phyloP scores from a whole-genome alignment of 768 basidiomycete genomes.

The Mycena albidolilacea region DNA sequence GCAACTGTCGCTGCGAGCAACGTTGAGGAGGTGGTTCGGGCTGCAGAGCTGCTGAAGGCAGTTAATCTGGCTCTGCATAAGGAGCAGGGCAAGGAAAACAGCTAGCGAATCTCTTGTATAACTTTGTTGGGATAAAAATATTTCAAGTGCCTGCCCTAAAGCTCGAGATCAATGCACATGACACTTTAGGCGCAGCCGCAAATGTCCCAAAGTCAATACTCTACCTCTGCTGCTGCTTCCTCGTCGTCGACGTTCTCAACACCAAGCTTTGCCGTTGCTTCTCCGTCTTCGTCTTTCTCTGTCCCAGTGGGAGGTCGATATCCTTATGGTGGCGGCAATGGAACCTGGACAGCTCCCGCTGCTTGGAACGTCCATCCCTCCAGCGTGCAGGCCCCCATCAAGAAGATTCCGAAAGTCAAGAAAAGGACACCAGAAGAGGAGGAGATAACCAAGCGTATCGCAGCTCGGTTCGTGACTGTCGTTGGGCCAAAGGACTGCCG shows the following conservation, averaged over 20 bases:
- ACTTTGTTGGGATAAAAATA: not conserved
- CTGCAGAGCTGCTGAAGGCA: conserved; percentile 78
- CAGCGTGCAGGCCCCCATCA: conserved; percentile 32
- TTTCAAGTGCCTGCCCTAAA: conserved; percentile 55
- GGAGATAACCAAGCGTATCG: conserved; percentile 60
- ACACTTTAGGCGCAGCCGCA: conserved; percentile 55
- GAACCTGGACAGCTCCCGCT: conserved; percentile 31
- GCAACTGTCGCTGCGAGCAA: conserved; percentile 84
- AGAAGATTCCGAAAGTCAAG: conserved; percentile 48
- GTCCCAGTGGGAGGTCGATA: conserved; percentile 15
- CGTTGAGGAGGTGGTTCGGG: conserved; percentile 83
- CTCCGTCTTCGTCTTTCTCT: conserved; percentile 23
- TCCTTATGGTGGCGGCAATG: conserved; percentile 21
- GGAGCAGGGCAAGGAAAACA: conserved; percentile 23
- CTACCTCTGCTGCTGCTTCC: conserved; percentile 47
- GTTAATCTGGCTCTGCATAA: conserved; percentile 58
- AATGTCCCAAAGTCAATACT: conserved; percentile 58
- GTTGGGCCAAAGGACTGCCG: not conserved
- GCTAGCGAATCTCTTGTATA: not conserved
- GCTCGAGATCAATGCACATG: conserved; percentile 13
- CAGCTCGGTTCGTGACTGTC: conserved; percentile 61
- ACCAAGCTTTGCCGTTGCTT: conserved; percentile 18
- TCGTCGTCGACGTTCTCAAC: conserved; percentile 10
- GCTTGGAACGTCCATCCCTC: conserved; percentile 29
- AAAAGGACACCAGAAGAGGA: conserved; percentile 67